These are phyloP conservation scores for Inga leiocalycina DNA, from an alignment of 306 rosid species.

Conservation along the genomic window DNA sequence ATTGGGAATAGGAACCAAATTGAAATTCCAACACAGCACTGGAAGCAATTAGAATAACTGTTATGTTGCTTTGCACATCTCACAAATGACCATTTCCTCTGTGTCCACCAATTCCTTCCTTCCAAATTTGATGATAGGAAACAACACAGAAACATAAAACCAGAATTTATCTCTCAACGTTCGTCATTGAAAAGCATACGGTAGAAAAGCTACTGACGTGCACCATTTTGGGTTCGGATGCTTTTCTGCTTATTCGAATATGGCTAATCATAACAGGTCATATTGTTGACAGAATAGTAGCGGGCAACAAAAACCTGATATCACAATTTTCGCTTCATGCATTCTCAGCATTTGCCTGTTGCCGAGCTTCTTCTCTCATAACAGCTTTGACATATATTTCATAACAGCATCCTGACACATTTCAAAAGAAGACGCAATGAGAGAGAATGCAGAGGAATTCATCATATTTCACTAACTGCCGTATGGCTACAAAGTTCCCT, in stretches of 20 bases:
- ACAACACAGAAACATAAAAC: background rate
- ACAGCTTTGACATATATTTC: slow-evolving; percentile 60
- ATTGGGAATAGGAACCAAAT: background rate
- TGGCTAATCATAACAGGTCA: background rate
- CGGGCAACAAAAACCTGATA: background rate
- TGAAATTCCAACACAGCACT: background rate
- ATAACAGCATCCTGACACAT: slow-evolving; percentile 57
- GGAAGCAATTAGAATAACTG: background rate
- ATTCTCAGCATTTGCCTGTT: slow-evolving; percentile 33
- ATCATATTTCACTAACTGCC: background rate
- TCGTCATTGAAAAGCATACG: background rate
- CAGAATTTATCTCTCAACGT: background rate
- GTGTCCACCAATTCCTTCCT: background rate
- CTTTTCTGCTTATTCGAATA: slow-evolving; percentile 17
- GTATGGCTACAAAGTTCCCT: background rate
- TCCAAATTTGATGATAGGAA: background rate
- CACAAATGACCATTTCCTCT: slow-evolving; percentile 1
- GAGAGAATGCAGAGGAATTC: too few relatives aligned
- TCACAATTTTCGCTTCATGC: slow-evolving; percentile 2
- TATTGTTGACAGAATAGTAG: slow-evolving; percentile 14
- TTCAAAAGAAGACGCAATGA: background rate
- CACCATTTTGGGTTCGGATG: background rate
- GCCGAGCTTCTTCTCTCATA: slow-evolving; percentile 53
- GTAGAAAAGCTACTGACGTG: background rate
- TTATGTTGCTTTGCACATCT: background rate